Percentiles rank a stretch among this genome's conserved stretches.
These are phyloP conservation scores for Colletotrichum sojae DNA, from an alignment of 2,329 filamentous ascomycete species.

Conservation along the genomic window DNA sequence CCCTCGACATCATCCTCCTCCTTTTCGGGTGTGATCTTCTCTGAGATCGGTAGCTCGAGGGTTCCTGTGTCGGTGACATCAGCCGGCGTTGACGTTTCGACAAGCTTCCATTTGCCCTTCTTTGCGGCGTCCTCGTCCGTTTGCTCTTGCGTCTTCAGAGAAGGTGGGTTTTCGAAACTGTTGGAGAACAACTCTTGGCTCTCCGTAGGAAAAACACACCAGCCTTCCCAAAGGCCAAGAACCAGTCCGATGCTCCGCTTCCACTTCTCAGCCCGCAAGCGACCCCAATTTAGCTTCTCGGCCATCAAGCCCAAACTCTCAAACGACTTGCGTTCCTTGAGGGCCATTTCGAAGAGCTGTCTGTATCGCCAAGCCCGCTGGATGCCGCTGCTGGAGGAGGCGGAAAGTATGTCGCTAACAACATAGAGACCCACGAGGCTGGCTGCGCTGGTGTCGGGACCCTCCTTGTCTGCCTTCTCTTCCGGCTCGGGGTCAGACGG, in stretches of 20 bases:
- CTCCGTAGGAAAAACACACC: constrained; percentile 81
- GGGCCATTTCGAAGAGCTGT: constrained; percentile 81
- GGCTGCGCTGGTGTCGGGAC: constrained; percentile 76
- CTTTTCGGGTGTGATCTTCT: constrained; percentile 38
- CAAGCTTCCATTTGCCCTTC: constrained; percentile 65
- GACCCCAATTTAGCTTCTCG: constrained; percentile 82
- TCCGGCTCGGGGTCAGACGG: constrained; percentile 54
- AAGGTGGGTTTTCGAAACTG: constrained; percentile 80
- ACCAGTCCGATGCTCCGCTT: constrained; percentile 80
- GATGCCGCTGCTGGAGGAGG: constrained; percentile 81
- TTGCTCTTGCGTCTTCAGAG: constrained; percentile 48
- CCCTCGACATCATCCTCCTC: constrained; percentile 58
- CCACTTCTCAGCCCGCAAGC: constrained; percentile 87
- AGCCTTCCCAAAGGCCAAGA: constrained; percentile 79
- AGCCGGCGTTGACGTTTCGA: constrained; percentile 54
- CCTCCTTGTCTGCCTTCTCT: constrained; percentile 59
- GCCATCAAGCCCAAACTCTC: constrained; percentile 82
- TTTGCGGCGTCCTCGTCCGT: constrained; percentile 50
- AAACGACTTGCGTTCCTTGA: constrained; percentile 79
- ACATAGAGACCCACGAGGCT: constrained; percentile 88
- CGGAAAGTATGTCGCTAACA: constrained; percentile 82
- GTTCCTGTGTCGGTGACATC: constrained; percentile 21
- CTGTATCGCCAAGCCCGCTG: constrained; percentile 91
- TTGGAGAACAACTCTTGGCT: constrained; percentile 79
- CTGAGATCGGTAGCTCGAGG: constrained; percentile 32